Evolutionary conservation across 441 rosid species (phyloP).

Genomic region (Corymbia citriodora): DNA sequence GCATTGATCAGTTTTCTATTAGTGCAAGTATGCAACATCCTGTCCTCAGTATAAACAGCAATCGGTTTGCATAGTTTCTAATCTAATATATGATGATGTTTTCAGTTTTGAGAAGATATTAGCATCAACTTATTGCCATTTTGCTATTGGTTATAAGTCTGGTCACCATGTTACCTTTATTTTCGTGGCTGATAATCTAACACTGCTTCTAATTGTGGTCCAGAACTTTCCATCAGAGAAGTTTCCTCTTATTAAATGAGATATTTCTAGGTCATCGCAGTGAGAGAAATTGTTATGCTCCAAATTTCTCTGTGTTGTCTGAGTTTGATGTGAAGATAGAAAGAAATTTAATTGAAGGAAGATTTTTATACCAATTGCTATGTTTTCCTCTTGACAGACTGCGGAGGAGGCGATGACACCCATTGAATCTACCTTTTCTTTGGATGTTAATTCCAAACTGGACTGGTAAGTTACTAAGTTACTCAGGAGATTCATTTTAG

Average conservation of each 20-base stretch:
- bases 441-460: slow-evolving; percentile 33
- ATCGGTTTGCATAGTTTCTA: neutral
- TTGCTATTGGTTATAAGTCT: neutral
- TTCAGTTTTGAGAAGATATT: neutral
- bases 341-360: neutral
- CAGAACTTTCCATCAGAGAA: neutral
- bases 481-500: neutral
- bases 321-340: neutral
- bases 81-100: neutral
- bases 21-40: neutral
- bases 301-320: neutral
- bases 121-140: neutral
- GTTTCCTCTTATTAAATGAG: neutral
- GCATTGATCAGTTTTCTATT: neutral
- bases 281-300: neutral
- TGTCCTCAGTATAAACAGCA: neutral
- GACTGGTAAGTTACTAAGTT: slow-evolving; percentile 55
- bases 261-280: neutral
- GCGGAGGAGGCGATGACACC: slow-evolving; percentile 99
- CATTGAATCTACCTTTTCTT: slow-evolving; percentile 78
- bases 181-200: neutral
- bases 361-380: neutral
- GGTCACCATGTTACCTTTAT: neutral
- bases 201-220: neutral
- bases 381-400: slow-evolving; percentile 44